Evolutionary conservation across 257 asterid genomes (phyloP).

Genomic region (Lantana camara): DNA sequence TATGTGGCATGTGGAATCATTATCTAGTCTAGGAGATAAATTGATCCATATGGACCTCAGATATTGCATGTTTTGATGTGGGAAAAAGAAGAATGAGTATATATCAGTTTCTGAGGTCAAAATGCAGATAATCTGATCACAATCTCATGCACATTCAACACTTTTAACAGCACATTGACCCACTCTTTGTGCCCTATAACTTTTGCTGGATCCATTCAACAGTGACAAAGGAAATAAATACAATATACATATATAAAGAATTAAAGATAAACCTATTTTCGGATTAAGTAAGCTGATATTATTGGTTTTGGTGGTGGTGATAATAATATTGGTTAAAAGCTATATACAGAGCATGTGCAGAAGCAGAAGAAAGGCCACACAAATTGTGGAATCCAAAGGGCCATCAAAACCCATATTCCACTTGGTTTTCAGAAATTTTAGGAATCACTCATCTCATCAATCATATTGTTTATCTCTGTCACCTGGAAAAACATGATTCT

Average conservation of each 20-base stretch:
- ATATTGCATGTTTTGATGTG: constrained; percentile 6
- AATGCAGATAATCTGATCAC: background rate
- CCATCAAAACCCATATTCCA: constrained; percentile 22
- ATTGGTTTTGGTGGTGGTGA: too few relatives aligned
- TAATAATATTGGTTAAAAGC: too few relatives aligned
- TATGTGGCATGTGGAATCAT: background rate
- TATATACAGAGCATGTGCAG: background rate
- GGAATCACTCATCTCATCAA: constrained; percentile 27
- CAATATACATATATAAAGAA: too few relatives aligned
- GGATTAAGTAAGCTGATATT: background rate
- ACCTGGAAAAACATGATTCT: too few relatives aligned
- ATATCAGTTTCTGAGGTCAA: constrained; percentile 18
- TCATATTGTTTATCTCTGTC: too few relatives aligned
- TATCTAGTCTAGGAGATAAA: background rate
- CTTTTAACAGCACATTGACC: constrained; percentile 37
- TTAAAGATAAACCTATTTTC: too few relatives aligned
- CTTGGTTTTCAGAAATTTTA: constrained; percentile 19
- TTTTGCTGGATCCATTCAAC: constrained; percentile 2
- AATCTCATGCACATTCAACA: constrained; percentile 24
- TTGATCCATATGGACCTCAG: constrained; percentile 7
- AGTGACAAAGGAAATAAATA: background rate
- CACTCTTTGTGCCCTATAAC: constrained; percentile 8
- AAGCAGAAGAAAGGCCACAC: background rate
- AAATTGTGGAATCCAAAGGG: constrained; percentile 31
- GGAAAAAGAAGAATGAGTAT: constrained; percentile 1